A percentile compares a stretch with the other conserved stretches of the same genome.
Conservation (phyloP, 2,329 filamentous ascomycete species). For the Chaetomium strumarium region DNA sequence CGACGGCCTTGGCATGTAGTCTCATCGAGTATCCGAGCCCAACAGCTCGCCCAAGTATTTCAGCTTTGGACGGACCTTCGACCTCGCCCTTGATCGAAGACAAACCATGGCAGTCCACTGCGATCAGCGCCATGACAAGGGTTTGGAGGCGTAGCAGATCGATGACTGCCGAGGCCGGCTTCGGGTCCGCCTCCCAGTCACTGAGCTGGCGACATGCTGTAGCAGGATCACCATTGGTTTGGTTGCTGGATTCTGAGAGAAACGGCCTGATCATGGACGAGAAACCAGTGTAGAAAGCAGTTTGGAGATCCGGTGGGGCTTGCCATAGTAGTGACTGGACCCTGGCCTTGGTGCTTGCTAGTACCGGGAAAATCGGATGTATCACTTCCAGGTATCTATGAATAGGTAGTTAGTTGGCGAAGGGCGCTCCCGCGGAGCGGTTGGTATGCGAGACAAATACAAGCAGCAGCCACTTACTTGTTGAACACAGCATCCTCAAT, state of each 20-base stretch:
- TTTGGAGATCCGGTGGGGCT: conserved; percentile 51
- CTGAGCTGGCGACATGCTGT: conserved; percentile 43
- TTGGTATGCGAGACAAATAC: not conserved
- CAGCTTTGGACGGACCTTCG: conserved; percentile 44
- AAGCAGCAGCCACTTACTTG: conserved; percentile 32
- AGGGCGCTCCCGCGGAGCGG: not conserved
- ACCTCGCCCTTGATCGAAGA: conserved; percentile 35
- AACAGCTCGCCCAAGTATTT: conserved; percentile 59
- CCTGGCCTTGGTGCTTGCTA: conserved; percentile 52
- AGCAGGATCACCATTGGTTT: conserved; percentile 36
- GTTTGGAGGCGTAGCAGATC: conserved; percentile 60
- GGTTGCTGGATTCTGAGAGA: conserved; percentile 29
- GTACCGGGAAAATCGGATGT: conserved; percentile 61
- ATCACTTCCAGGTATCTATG: conserved; percentile 57
- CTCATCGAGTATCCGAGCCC: conserved; percentile 60
- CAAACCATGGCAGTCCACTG: conserved; percentile 53
- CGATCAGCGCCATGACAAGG: conserved; percentile 59
- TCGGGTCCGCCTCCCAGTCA: conserved; percentile 45
- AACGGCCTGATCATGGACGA: conserved; percentile 53
- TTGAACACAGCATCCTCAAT: conserved; percentile 42
- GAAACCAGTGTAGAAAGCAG: conserved; percentile 60
- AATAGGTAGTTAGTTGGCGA: not conserved
- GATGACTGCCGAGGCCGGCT: conserved; percentile 33
- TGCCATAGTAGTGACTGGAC: conserved; percentile 51
- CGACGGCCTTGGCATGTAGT: conserved; percentile 43